A percentile compares a stretch with the other conserved stretches of the same genome.
Evolutionary conservation across 1,139 yeast genomes (phyloP).

Genomic region (Diutina sp.): DNA sequence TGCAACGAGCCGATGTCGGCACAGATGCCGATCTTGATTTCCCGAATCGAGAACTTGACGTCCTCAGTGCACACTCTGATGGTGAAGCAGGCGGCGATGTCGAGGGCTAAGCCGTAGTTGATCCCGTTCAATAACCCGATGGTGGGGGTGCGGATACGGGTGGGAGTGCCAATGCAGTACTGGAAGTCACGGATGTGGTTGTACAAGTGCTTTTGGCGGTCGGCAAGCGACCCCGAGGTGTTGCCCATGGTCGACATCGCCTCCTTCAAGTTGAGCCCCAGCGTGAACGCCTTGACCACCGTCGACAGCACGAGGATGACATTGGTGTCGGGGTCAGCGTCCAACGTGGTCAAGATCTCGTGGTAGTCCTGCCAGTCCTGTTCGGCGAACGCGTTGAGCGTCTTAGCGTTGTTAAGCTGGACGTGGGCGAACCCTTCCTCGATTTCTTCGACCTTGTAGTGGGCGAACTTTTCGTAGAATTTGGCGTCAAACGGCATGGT

Average conservation of each 20-base stretch:
- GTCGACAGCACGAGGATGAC: conserved; percentile 46
- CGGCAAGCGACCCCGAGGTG: conserved; percentile 8
- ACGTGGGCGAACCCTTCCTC: conserved; percentile 44
- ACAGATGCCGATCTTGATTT: conserved; percentile 61
- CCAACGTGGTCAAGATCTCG: conserved; percentile 34
- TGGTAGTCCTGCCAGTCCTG: conserved; percentile 44
- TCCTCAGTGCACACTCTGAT: conserved; percentile 47
- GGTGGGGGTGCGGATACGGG: conserved; percentile 35
- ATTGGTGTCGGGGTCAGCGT: conserved; percentile 31
- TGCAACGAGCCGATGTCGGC: conserved; percentile 77
- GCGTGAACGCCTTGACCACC: conserved; percentile 42
- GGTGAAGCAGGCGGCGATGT: conserved; percentile 45
- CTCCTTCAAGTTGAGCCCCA: conserved; percentile 52
- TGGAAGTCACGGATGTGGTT: conserved; percentile 46
- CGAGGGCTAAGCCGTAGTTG: conserved; percentile 54
- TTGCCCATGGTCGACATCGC: conserved; percentile 12
- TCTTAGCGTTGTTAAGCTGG: conserved; percentile 50
- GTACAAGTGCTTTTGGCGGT: conserved; percentile 16
- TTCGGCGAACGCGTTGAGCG: conserved; percentile 47
- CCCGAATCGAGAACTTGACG: conserved; percentile 48
- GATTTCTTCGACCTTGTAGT: conserved; percentile 26
- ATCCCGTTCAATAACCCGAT: conserved; percentile 35
- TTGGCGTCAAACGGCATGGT: conserved; percentile 20
- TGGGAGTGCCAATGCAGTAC: conserved; percentile 33
- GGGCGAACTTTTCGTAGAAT: conserved; percentile 20